phyloP scores from a whole-genome alignment of 345 rosid genomes.

The Aurinia saxatilis region DNA sequence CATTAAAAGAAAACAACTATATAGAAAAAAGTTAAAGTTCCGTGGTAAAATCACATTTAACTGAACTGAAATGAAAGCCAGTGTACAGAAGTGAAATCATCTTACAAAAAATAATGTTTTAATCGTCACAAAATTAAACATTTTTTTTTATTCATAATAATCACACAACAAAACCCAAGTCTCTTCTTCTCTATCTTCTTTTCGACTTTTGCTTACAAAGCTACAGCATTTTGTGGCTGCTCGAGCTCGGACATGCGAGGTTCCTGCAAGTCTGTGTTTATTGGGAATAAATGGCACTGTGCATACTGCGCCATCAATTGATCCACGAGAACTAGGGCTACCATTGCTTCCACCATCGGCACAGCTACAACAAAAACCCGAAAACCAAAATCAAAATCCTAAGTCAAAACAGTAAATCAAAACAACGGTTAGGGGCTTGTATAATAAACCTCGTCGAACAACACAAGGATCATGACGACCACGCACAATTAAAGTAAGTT shows the following conservation, averaged over 20 bases:
- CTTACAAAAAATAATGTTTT: too few relatives aligned
- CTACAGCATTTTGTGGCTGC: conserved; percentile 32
- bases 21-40: too few relatives aligned
- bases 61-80: too few relatives aligned
- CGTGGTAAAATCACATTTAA: too few relatives aligned
- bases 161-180: too few relatives aligned
- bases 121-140: too few relatives aligned
- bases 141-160: too few relatives aligned
- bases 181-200: neutral
- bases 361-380: conserved; percentile 47
- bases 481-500: conserved; percentile 39
- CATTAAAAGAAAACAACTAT: too few relatives aligned
- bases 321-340: conserved; percentile 79
- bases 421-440: neutral
- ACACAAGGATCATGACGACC: conserved; percentile 99
- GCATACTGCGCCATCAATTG: conserved; percentile 86
- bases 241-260: conserved; percentile 28
- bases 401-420: neutral
- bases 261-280: conserved; percentile 69
- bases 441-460: conserved; percentile 75
- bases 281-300: conserved; percentile 63
- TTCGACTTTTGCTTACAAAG: conserved; percentile 8
- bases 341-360: conserved; percentile 98
- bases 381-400: too few relatives aligned
- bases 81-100: too few relatives aligned